A percentile compares a stretch with the other conserved stretches of the same genome.
phyloP scores from a whole-genome alignment of 768 basidiomycete species.

The Suillus discolor region DNA sequence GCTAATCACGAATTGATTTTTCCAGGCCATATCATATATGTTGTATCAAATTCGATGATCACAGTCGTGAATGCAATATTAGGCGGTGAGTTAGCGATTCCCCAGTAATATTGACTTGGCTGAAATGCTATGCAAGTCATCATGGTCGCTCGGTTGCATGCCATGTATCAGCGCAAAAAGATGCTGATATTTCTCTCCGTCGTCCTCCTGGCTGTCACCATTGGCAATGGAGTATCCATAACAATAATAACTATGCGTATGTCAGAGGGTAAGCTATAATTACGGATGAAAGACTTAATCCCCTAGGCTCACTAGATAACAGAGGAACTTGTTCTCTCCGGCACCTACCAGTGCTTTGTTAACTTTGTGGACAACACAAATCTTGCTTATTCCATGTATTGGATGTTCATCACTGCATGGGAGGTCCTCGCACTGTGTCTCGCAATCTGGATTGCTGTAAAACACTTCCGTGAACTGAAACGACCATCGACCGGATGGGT shows the following conservation, averaged over 20 bases:
- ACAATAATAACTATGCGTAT: neutral
- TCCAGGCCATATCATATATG: neutral
- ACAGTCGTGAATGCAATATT: neutral
- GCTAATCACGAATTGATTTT: neutral
- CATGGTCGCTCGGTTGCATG: neutral
- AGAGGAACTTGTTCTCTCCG: neutral
- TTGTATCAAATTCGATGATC: neutral
- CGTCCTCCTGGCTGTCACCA: neutral
- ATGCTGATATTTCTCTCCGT: neutral
- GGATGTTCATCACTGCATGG: neutral
- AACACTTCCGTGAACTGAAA: neutral
- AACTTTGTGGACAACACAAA: neutral
- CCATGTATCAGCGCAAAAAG: neutral
- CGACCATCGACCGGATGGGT: neutral
- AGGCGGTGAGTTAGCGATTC: neutral
- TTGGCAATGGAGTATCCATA: neutral
- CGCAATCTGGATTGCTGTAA: neutral
- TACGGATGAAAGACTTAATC: neutral
- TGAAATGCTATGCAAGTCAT: neutral
- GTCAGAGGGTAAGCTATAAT: neutral
- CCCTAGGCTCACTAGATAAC: neutral
- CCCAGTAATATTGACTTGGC: neutral
- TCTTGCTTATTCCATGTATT: neutral
- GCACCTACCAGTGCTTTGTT: neutral
- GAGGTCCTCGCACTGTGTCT: neutral